A percentile compares a stretch with the other conserved stretches of the same genome.
phyloP scores from a whole-genome alignment of 1,284 basidiomycete species.

The Phlebopus sp. region DNA sequence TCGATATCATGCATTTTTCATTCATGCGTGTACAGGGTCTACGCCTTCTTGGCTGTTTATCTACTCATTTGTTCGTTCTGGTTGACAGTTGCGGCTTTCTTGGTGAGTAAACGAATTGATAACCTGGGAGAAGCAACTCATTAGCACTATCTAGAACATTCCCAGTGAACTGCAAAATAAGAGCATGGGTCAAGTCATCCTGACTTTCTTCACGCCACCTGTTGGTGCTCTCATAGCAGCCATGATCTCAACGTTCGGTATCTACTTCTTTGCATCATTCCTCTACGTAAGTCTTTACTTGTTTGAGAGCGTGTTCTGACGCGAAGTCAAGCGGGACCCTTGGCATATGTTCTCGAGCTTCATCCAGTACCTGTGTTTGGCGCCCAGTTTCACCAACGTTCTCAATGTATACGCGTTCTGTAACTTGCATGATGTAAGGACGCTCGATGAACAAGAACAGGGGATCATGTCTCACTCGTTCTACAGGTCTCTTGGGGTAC shows the following conservation, averaged over 20 bases:
- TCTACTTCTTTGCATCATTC: conserved; percentile 83
- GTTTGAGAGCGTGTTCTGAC: conserved; percentile 1
- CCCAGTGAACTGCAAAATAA: conserved; percentile 50
- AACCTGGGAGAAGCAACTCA: background rate
- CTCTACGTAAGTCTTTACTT: conserved; percentile 69
- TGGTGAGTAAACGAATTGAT: conserved; percentile 41
- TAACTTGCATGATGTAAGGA: conserved; percentile 82
- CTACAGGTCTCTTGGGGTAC: conserved; percentile 86
- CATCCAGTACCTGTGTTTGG: conserved; percentile 87
- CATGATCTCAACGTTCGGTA: conserved; percentile 86
- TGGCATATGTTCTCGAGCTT: conserved; percentile 99
- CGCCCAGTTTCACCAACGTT: conserved; percentile 91
- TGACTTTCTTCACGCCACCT: conserved; percentile 68
- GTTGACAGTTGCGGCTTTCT: conserved; percentile 77
- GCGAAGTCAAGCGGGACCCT: conserved; percentile 73
- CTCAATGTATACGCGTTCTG: conserved; percentile 97
- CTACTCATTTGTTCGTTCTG: conserved; percentile 83
- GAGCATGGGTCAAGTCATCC: conserved; percentile 43
- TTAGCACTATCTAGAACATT: conserved; percentile 50
- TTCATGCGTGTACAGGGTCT: conserved; percentile 55
- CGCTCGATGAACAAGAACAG: background rate
- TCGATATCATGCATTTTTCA: background rate
- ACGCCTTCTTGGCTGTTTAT: conserved; percentile 76
- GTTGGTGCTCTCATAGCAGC: conserved; percentile 86
- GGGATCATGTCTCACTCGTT: conserved; percentile 10